These are phyloP conservation scores for Ogataea methylovora DNA, from an alignment of 805 yeast species.

Conservation along the genomic window DNA sequence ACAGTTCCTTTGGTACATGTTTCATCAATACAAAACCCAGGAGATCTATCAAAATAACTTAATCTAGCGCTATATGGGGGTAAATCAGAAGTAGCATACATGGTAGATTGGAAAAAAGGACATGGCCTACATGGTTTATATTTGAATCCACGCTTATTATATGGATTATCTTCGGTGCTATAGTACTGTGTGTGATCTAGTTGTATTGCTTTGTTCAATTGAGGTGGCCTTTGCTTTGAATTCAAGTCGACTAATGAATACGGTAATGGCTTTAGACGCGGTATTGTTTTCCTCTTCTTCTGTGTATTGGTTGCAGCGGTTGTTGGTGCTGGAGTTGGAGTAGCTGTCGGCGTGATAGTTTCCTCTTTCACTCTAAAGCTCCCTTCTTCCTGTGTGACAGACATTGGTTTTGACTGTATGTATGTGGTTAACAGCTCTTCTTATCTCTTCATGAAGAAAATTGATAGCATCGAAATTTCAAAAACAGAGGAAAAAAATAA, in stretches of 20 bases:
- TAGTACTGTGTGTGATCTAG: slow-evolving; percentile 22
- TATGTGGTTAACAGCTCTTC: no score
- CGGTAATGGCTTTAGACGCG: slow-evolving; percentile 28
- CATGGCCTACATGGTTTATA: slow-evolving; percentile 75
- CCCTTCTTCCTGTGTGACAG: no score
- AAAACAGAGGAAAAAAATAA: no score
- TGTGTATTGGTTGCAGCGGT: neutral
- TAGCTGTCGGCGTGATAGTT: no score
- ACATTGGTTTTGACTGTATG: no score
- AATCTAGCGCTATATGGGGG: slow-evolving; percentile 57
- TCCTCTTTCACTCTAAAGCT: no score
- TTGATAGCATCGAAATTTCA: no score
- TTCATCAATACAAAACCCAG: slow-evolving; percentile 40
- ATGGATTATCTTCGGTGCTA: slow-evolving; percentile 69
- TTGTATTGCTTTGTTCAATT: slow-evolving; percentile 8
- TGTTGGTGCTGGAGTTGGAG: no score
- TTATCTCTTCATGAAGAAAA: no score
- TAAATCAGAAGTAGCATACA: slow-evolving; percentile 67
- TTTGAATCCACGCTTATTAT: slow-evolving; percentile 72
- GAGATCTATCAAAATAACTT: slow-evolving; percentile 63
- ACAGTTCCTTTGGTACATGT: slow-evolving; percentile 43
- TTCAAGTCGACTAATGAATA: slow-evolving; percentile 23
- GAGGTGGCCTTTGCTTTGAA: slow-evolving; percentile 12
- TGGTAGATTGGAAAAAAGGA: slow-evolving; percentile 44
- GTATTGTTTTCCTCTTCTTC: slow-evolving; percentile 11